Base-by-base conservation (phyloP, 148 eudicot species). In the Limonium bicolor region DNA sequence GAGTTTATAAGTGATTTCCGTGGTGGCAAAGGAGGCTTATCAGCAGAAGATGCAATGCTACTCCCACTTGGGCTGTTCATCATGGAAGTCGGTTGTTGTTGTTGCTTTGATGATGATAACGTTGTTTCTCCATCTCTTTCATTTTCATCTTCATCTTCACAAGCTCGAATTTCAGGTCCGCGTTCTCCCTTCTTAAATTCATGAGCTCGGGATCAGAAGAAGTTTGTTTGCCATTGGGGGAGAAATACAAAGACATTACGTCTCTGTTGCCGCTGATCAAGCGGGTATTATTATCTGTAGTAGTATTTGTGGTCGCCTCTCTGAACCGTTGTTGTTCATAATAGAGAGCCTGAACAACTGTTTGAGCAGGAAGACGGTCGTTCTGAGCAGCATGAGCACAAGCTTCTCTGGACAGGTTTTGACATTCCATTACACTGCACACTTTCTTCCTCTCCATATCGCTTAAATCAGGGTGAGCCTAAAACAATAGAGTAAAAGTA, bases 331-430 rank as follows among this genome's bases (percentile, higher is more conserved):
- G 86, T 39, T 85, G 95, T 76, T 85, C 99, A 45, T 76, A 62
- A 72, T 85, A 92, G 14, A 85, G 94, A 10, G 81, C 95, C 70
- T 92, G 94, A 32, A 92, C 94, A 0, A 85, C 86, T 0, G 94
- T 76, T 62, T 92, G 99, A 20, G 71, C 95, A 0, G 99, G 95
- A n/a, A 92, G 82, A 5, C 99, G 68, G 32, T 85, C 88, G 15
- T 85, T 92, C 25, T 92, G 99, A 42, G 99, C 95, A 0, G 95
- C 99, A 22, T 85, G 99, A 20, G 86, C 88, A 40, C 95, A 82
- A 34, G 99, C 99, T 44, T 92, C 95, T 0, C 94, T 53, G 1
- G 99, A 92, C 10, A 92, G 70, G 64, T 78, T 92, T 36, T 78
- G 94, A 45, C 95, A 85, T 74, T 92, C 92, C 94, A 92, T 85